Conservation (phyloP, 2,329 filamentous ascomycete species). For the Spiromastix sp. region DNA sequence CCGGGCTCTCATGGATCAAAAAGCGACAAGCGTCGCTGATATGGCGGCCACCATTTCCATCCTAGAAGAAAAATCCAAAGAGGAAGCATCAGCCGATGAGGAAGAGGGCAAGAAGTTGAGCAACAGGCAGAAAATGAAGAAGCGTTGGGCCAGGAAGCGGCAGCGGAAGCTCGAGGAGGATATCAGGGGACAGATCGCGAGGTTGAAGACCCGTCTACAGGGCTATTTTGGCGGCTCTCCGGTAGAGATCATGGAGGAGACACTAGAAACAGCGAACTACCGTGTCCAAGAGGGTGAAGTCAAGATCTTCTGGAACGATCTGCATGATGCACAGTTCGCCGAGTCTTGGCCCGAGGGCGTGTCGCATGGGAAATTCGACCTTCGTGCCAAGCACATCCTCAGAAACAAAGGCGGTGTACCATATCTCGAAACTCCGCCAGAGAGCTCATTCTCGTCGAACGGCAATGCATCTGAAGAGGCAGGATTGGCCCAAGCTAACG, state of each 20-base stretch:
- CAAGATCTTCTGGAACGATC: conserved; percentile 36
- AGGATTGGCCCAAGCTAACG: too few species aligned
- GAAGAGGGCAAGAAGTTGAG: conserved; percentile 18
- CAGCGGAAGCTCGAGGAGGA: conserved; percentile 16
- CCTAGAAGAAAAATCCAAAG: conserved; percentile 31
- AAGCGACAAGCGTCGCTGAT: conserved; percentile 52
- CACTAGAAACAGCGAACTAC: conserved; percentile 12
- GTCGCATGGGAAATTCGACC: conserved; percentile 31
- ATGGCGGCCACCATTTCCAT: conserved; percentile 45
- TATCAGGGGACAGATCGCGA: conserved; percentile 17
- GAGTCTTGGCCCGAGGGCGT: conserved; percentile 33
- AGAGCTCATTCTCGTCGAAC: too few species aligned
- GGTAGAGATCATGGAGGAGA: conserved; percentile 18
- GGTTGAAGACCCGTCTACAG: conserved; percentile 13
- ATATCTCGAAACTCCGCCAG: too few species aligned
- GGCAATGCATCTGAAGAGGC: too few species aligned
- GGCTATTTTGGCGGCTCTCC: conserved; percentile 8
- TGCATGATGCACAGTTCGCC: conserved; percentile 34
- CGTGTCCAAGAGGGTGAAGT: conserved; percentile 23
- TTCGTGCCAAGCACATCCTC: conserved; percentile 26
- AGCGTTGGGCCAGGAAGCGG: conserved; percentile 19
- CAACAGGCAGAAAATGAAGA: conserved; percentile 20
- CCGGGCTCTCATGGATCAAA: conserved; percentile 52
- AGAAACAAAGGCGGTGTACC: too few species aligned
- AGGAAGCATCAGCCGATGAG: conserved; percentile 9